Evolutionary conservation across 805 yeast species (phyloP).

Genomic region (Myxozyma nipponensis): DNA sequence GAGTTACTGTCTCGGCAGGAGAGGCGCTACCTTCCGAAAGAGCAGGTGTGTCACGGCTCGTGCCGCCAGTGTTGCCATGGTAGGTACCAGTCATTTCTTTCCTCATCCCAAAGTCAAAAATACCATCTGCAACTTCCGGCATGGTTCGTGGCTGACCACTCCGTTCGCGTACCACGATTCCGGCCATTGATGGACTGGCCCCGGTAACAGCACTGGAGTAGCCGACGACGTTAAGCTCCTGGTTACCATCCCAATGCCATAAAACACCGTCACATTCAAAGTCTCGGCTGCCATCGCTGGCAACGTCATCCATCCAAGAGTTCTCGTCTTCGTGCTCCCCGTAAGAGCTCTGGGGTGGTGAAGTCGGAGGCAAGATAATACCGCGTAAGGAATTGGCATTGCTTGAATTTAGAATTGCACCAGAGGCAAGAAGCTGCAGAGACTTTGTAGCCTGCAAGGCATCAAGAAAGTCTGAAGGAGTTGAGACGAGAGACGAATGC

Average conservation of each 20-base stretch:
- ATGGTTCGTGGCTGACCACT: conserved; percentile 7
- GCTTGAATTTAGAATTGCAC: conserved; percentile 13
- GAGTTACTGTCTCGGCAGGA: conserved; percentile 15
- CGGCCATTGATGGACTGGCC: too few species aligned
- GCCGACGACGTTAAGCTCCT: conserved; percentile 33
- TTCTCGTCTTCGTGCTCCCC: not conserved
- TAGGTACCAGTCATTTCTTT: too few species aligned
- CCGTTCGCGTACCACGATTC: not conserved
- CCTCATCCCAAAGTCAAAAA: conserved; percentile 9
- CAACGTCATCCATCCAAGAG: not conserved
- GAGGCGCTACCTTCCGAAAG: conserved; percentile 20
- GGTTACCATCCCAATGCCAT: conserved; percentile 42
- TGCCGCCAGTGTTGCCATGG: not conserved
- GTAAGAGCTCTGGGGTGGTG: not conserved
- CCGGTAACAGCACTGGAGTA: too few species aligned
- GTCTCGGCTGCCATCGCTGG: conserved; percentile 27
- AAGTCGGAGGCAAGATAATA: not conserved
- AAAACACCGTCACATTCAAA: conserved; percentile 41
- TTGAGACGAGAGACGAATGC: conserved; percentile 14
- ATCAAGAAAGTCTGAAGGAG: conserved; percentile 39
- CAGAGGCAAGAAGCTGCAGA: conserved; percentile 40
- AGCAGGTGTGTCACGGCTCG: conserved; percentile 10
- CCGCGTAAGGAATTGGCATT: not conserved
- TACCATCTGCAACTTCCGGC: conserved; percentile 6
- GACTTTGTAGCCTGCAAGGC: conserved; percentile 43